Evolutionary conservation across 148 eudicot genomes (phyloP).

Genomic region (Fallopia convolvulus): DNA sequence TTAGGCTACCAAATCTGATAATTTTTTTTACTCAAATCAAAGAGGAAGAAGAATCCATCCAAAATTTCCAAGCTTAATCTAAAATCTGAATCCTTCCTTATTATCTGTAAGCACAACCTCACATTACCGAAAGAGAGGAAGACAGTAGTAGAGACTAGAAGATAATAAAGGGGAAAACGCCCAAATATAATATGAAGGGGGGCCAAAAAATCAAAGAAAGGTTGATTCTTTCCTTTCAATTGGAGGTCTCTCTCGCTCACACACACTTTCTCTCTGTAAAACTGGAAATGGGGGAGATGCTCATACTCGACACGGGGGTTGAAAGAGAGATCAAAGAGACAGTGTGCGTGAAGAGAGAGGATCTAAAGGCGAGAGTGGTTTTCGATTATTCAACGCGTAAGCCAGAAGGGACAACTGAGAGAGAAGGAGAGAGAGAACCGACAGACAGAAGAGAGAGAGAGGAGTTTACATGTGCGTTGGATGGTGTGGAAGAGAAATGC

Average conservation of each 20-base stretch:
- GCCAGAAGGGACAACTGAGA: slow-evolving; percentile 28
- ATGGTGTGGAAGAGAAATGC: slow-evolving; percentile 8
- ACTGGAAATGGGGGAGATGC: not conserved
- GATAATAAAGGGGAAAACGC: not conserved
- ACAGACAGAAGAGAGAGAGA: slow-evolving; percentile 21
- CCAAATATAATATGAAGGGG: not conserved
- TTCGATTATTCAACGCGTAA: slow-evolving; percentile 40
- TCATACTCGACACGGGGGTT: not conserved
- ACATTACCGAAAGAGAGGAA: not conserved
- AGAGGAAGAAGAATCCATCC: not conserved
- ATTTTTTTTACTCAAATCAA: not conserved
- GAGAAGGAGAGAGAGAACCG: slow-evolving; percentile 17
- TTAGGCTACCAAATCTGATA: slow-evolving; percentile 4
- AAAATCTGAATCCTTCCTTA: not conserved
- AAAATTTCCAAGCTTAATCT: slow-evolving; percentile 4
- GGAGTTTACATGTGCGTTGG: slow-evolving; percentile 13
- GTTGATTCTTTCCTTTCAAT: not conserved
- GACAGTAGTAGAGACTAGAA: not conserved
- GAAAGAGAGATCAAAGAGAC: not conserved
- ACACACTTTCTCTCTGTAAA: not conserved
- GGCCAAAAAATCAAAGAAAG: not conserved
- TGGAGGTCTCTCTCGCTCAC: not conserved
- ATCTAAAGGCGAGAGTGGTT: not conserved
- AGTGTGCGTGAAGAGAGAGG: slow-evolving; percentile 14
- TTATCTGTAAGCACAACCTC: slow-evolving; percentile 8